Evolutionary conservation across 768 basidiomycete genomes (phyloP), one percentile per base, ranked within the genome.

Genomic region (Suillus subaureus): DNA sequence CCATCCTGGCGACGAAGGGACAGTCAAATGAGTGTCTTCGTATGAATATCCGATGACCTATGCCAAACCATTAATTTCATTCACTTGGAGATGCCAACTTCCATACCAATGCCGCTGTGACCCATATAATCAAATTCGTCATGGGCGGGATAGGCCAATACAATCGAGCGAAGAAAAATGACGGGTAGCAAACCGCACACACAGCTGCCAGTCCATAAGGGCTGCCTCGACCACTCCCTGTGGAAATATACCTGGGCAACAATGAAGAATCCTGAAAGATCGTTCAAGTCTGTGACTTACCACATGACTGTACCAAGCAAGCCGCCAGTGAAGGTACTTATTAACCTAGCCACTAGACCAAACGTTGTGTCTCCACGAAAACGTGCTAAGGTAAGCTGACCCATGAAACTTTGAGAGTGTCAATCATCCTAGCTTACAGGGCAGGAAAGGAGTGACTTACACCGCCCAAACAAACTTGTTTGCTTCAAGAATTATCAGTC

Each of bases 351-450:
- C 5, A 87, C 76, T 16, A 91, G 80, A 2, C 85, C 89, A 65
- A 90, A 90, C 0, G 85, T 82, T 0, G 91, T 94, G 61, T 94
- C 92, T 1, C 91, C 92, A 52, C 89, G 82, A 71, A 91, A 93
- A 21, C 91, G 85, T 11, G 88, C 79, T 0, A 91, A 74, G 0
- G 90, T 90, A 7, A 92, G 78, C 70, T 93, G 92, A 0, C 85
- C 90, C 88, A 93, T 92, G 71, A 92, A 82, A 21, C 89, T 91
- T 63, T 21, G 1, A 33, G 6, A 39, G 15, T 6, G 57, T 68
- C 37, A 52, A 66, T 63, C 51, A 37, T 64, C 49, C 4, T 18
- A 21, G 40, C 23, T n/a, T 35, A 31, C 5, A 23, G 43, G 21
- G 35, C 12, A 26, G 56, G 62, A 16, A 63, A 9, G 4, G 0